These are phyloP conservation scores for Hypocreales sp. DNA, from an alignment of 2,329 filamentous ascomycete species.

Conservation along the genomic window DNA sequence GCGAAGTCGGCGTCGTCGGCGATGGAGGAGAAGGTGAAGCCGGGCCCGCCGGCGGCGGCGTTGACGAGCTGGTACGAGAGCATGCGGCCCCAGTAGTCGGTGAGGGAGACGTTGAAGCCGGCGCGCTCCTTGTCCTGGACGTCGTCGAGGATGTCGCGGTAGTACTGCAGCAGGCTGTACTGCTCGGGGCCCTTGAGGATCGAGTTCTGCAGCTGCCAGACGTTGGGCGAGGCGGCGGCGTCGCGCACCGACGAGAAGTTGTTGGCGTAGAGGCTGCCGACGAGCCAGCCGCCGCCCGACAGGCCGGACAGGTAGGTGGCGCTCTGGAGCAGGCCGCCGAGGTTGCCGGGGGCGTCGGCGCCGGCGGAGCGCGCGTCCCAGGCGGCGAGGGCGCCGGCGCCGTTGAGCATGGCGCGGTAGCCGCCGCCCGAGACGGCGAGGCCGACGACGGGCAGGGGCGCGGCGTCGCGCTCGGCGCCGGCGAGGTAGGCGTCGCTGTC, in stretches of 20 bases:
- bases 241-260: slow-evolving; percentile 54
- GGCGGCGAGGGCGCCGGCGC: slow-evolving; percentile 63
- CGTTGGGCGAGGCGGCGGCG: slow-evolving; percentile 16
- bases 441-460: slow-evolving; percentile 41
- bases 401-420: slow-evolving; percentile 74
- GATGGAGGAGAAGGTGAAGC: slow-evolving; percentile 67
- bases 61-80: slow-evolving; percentile 79
- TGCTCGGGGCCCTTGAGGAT: slow-evolving; percentile 23
- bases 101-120: slow-evolving; percentile 47
- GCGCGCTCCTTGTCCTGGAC: slow-evolving; percentile 22
- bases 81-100: slow-evolving; percentile 80
- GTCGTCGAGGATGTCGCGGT: slow-evolving; percentile 17
- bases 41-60: slow-evolving; percentile 54
- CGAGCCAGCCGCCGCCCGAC: slow-evolving; percentile 71
- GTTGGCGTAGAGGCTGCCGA: slow-evolving; percentile 71
- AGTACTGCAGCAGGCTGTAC: slow-evolving; percentile 23
- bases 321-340: slow-evolving; percentile 69
- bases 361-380: slow-evolving; percentile 56
- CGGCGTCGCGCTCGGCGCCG: slow-evolving; percentile 13
- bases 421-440: slow-evolving; percentile 74
- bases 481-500: slow-evolving; percentile 58
- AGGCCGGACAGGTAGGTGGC: slow-evolving; percentile 69
- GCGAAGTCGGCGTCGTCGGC: slow-evolving; percentile 26
- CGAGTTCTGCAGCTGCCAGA: slow-evolving; percentile 26
- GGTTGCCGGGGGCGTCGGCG: slow-evolving; percentile 36